Evolutionary conservation across 2,329 filamentous ascomycete species (phyloP), one percentile per base, ranked within the genome.

Genomic region (Beauveria pseudobassiana): DNA sequence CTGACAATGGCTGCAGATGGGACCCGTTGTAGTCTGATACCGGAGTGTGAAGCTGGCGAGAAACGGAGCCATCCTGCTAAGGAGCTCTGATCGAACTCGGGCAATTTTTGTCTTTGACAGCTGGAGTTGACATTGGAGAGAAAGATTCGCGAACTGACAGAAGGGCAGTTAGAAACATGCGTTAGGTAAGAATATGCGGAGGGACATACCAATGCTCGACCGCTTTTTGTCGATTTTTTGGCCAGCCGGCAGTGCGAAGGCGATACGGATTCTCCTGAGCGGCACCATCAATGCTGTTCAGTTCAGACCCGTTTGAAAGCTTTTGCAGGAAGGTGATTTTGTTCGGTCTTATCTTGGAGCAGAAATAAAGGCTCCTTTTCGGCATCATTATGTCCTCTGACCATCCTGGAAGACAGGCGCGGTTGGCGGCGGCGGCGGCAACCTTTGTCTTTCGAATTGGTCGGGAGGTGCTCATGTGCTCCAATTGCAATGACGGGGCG

Each of bases 21-120:
- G 59, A 49, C 6, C 28, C 9, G 34, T 49, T 54, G 43, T 18
- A 20, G 26, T 55, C 59, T 3, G 59, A 54, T 2, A 49, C 51
- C 16, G 59, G 34, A 2, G 50, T 54, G 10, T 61, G 40, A 49
- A 43, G 51, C 30, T 61, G 59, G 24, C 50, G 59, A 54, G 60
- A 58, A 45, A 62, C 46, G n/a, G 54, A 51, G 40, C 60, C 60
- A 58, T 58, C 60, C 54, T 62, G 60, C 60, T 57, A 62, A 40
- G 60, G 60, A 53, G 49, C 40, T 20, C 40, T 52, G 28, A 38
- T 38, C 5, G 50, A 54, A 26, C 16, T 20, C 43, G 18, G 9
- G 14, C 30, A 30, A 42, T 30, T 12, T 14, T 30, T 24, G 22
- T 24, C 24, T 49, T 10, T 42, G 5, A 28, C 3, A 6, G 7